Percentiles rank a stretch among this genome's conserved stretches.
Conservation (phyloP, 140 eudicot species). For the Cichorium intybus region DNA sequence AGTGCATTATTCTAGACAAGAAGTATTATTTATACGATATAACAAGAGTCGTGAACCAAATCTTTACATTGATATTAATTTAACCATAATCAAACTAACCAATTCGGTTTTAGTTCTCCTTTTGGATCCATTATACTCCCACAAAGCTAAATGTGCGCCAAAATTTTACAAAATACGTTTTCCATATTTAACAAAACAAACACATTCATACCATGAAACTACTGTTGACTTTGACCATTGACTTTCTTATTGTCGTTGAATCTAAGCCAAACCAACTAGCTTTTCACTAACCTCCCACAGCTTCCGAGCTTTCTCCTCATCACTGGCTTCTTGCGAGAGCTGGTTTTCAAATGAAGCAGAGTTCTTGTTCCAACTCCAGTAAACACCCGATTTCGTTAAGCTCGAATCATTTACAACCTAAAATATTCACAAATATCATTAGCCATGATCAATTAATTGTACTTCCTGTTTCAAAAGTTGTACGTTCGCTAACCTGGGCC, state of each 20-base stretch:
- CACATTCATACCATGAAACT: slow-evolving; percentile 22
- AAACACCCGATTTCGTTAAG: slow-evolving; percentile 88
- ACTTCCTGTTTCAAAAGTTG: background rate
- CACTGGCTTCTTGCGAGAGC: slow-evolving; percentile 93
- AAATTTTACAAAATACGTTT: slow-evolving; percentile 12
- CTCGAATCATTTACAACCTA: slow-evolving; percentile 82
- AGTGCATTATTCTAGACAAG: too few relatives aligned
- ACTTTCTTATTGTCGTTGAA: background rate
- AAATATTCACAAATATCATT: background rate
- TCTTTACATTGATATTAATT: too few relatives aligned
- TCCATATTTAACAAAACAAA: slow-evolving; percentile 24
- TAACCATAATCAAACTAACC: too few relatives aligned
- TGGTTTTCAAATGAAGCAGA: slow-evolving; percentile 91
- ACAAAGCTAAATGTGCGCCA: background rate
- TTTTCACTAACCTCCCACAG: slow-evolving; percentile 96
- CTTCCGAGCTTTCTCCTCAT: slow-evolving; percentile 80
- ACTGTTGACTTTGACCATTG: slow-evolving; percentile 12
- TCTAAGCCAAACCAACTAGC: slow-evolving; percentile 86
- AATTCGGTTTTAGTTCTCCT: too few relatives aligned
- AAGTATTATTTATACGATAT: too few relatives aligned
- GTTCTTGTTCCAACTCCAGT: slow-evolving; percentile 96
- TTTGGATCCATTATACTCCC: too few relatives aligned
- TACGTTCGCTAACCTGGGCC: slow-evolving; percentile 59
- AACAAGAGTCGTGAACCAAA: too few relatives aligned
- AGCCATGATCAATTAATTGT: slow-evolving; percentile 4